Conservation (phyloP, 2,329 filamentous ascomycete species). For the Sordariomycetes sp. region DNA sequence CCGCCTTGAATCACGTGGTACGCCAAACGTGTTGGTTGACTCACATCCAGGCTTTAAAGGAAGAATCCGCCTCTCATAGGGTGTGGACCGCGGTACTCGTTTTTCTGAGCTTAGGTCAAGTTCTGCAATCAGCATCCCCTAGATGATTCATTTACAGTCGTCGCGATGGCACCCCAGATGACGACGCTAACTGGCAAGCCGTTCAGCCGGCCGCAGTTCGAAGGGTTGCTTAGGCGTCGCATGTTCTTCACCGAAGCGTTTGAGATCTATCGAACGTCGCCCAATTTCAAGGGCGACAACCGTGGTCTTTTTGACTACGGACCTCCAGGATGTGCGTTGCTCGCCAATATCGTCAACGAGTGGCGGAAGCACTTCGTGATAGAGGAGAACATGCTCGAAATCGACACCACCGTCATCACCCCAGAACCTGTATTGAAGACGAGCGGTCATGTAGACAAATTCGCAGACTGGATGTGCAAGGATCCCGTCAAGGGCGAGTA, state of each 20-base stretch:
- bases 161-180: too few species aligned
- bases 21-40: too few species aligned
- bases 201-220: constrained; percentile 52
- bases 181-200: too few species aligned
- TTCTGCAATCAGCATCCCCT: too few species aligned
- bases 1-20: too few species aligned
- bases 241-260: constrained; percentile 61
- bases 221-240: constrained; percentile 54
- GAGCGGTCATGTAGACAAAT: constrained; percentile 61
- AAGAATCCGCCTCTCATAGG: too few species aligned
- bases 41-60: too few species aligned
- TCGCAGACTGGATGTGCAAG: constrained; percentile 65
- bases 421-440: constrained; percentile 62
- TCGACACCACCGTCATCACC: constrained; percentile 62
- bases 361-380: constrained; percentile 8
- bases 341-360: constrained; percentile 8
- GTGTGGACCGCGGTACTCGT: too few species aligned
- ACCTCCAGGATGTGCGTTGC: constrained; percentile 7
- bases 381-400: constrained; percentile 28
- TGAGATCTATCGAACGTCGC: constrained; percentile 44
- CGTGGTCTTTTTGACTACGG: constrained; percentile 9
- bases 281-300: constrained; percentile 1
- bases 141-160: too few species aligned
- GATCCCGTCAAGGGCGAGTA: constrained; percentile 63
- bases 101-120: too few species aligned